Percentiles rank a stretch among this genome's conserved stretches.
These are phyloP conservation scores for Phytophthora citricola DNA, from an alignment of 352 stramenopile genomes.

Conservation along the genomic window DNA sequence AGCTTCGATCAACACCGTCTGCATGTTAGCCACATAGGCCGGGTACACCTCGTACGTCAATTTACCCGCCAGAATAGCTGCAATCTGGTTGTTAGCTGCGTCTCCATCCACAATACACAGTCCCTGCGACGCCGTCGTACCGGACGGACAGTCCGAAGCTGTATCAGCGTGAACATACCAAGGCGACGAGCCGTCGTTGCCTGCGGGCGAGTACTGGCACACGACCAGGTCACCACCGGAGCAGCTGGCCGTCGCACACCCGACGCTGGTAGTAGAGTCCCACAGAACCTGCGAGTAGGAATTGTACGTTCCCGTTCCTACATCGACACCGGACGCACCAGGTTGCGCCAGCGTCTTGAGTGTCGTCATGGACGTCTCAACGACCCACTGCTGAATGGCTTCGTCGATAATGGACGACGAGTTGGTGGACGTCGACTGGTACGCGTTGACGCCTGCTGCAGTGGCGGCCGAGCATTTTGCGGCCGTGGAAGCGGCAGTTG, in stretches of 20 bases:
- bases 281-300: slow-evolving; percentile 84
- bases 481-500: slow-evolving; percentile 45
- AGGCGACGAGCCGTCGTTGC: slow-evolving; percentile 55
- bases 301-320: slow-evolving; percentile 71
- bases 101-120: slow-evolving; percentile 66
- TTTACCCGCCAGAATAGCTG: slow-evolving; percentile 58
- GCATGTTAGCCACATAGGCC: slow-evolving; percentile 58
- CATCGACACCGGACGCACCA: slow-evolving; percentile 39
- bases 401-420: slow-evolving; percentile 52
- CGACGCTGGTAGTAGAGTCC: slow-evolving; percentile 62
- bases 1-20: slow-evolving; percentile 53
- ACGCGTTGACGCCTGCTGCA: slow-evolving; percentile 53
- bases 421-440: slow-evolving; percentile 40
- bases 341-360: slow-evolving; percentile 58
- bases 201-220: slow-evolving; percentile 65
- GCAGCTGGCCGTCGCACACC: slow-evolving; percentile 64
- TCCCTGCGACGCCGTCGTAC: slow-evolving; percentile 48
- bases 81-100: slow-evolving; percentile 53
- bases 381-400: slow-evolving; percentile 69
- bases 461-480: slow-evolving; percentile 45
- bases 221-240: slow-evolving; percentile 50
- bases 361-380: slow-evolving; percentile 52
- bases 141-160: slow-evolving; percentile 56
- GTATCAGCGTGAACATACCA: slow-evolving; percentile 69
- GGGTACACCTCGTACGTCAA: slow-evolving; percentile 70